Evolutionary conservation across 768 basidiomycete species (phyloP), one percentile per base, ranked within the genome.

Genomic region (Dendrothele bispora): DNA sequence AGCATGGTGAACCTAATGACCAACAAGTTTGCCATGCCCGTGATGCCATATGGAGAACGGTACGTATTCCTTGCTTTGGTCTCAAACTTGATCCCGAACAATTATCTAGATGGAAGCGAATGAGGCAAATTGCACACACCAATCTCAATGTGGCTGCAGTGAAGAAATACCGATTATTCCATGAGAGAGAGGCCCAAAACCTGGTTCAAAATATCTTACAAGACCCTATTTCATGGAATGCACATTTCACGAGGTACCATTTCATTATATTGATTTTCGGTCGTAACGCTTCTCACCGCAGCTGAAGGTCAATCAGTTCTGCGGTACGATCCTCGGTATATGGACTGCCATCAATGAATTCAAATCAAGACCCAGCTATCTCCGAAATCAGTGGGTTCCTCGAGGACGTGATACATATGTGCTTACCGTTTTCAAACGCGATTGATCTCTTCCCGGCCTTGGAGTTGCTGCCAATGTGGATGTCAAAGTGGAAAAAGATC

Each of bases 351-450:
- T 42, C 55, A 7, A 34, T 59, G 12, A n/a, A 47, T 17, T 38
- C 38, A 28, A 12, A n/a, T 3, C 26, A 50, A 14, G 58, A 61
- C 42, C 57, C 55, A 24, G 7, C 36, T 1, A 51, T 61, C 26
- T 11, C n/a, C n/a, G 26, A 42, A 12, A 46, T 61, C 43, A 51
- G n/a, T n/a, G n/a, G n/a, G n/a, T n/a, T n/a, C n/a, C n/a, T n/a
- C n/a, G n/a, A n/a, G n/a, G n/a, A n/a, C n/a, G n/a, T 50, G 21
- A 42, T 46, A 11, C 55, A 63, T 27, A 52, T 62, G 8, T 36
- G 60, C 5, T 48, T 52, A 28, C 68, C 68, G 18, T 68, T 68
- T 14, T 52, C 60, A 12, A 57, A 64, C 48, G 28, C 63, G n/a
- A 68, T 69, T 30, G 69, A 70, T 14, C 55, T 64, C 4, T 61